phyloP scores from a whole-genome alignment of 192 early-diverging fungal species.

The Kappamyces sp. region DNA sequence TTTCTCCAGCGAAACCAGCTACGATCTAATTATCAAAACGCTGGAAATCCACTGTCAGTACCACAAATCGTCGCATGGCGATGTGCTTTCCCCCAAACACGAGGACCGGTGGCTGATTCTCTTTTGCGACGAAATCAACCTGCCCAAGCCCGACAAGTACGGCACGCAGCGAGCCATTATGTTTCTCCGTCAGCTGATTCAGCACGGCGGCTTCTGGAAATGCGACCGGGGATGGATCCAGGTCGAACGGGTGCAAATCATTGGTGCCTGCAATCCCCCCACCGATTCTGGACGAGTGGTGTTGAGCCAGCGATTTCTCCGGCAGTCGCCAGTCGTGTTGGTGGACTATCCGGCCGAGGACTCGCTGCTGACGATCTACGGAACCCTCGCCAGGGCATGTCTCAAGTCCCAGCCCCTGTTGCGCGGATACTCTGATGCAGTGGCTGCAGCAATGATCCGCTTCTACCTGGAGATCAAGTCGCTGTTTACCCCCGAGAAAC shows the following conservation, averaged over 20 bases:
- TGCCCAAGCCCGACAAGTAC: slow-evolving; percentile 93
- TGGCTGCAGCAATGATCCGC: slow-evolving; percentile 96
- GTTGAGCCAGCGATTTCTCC: slow-evolving; percentile 90
- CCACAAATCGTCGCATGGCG: slow-evolving; percentile 86
- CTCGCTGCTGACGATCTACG: slow-evolving; percentile 93
- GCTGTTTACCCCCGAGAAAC: slow-evolving; percentile 93
- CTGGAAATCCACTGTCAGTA: slow-evolving; percentile 99
- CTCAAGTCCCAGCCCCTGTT: slow-evolving; percentile 88
- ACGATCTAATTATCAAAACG: slow-evolving; percentile 88
- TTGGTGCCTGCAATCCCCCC: slow-evolving; percentile 99
- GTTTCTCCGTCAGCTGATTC: slow-evolving; percentile 90
- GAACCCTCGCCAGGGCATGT: slow-evolving; percentile 85
- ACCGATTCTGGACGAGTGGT: slow-evolving; percentile 98
- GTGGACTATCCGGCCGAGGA: slow-evolving; percentile 95
- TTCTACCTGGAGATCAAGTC: slow-evolving; percentile 86
- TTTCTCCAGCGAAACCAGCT: slow-evolving; percentile 96
- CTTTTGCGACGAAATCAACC: slow-evolving; percentile 99
- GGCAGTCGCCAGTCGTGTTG: slow-evolving; percentile 93
- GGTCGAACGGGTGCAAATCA: slow-evolving; percentile 96
- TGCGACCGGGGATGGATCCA: slow-evolving; percentile 89
- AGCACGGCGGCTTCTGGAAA: slow-evolving; percentile 96
- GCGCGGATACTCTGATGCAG: slow-evolving; percentile 80
- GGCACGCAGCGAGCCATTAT: slow-evolving; percentile 97
- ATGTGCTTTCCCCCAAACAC: slow-evolving; percentile 73
- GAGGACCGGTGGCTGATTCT: slow-evolving; percentile 93